Evolutionary conservation across 1,139 yeast species (phyloP), one percentile per base, ranked within the genome.

Genomic region (Nakaseomyces glabratus): DNA sequence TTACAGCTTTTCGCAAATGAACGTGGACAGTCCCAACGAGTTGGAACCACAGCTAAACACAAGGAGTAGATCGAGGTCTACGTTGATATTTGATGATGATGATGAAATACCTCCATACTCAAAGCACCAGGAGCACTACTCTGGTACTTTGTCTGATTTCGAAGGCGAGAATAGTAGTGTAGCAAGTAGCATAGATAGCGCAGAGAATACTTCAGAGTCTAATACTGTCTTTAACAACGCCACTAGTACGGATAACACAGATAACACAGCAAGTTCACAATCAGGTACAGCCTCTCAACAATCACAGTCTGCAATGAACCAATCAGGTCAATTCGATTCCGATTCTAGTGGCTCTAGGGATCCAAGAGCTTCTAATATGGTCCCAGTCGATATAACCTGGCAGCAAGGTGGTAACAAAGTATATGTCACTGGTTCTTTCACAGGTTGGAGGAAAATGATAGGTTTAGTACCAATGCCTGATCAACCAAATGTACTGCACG

Each of bases 381-480:
- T 84, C 24, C 85, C 93, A 0, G 80, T 88, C 1, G 86, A 81
- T 39, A 79, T 90, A 36, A 76, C 75, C 47, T 90, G 98, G 98
- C 78, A 77, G 14, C 95, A 88, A 58, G 96, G 96, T 9, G 97
- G 97, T 41, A 73, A 73, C 35, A 82, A 82, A 51, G 97, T 90
- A 1, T 79, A 76, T 47, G 84, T 90, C 14, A 90, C 95, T 39
- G 98, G 98, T 33, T 82, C 96, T 1, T 90, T 90, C 58, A 86
- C 97, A 1, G 90, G 93, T 29, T 90, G 98, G 98, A 69, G 96
- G 45, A 88, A 85, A 59, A 82, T 85, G 75, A 82, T 90, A 46
- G 79, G 85, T 44, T 64, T 90, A 46, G 67, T 71, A 20, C 72
- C 70, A 43, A 75, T 71, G 35, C 62, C 63, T 26, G 58, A 46